These are phyloP conservation scores for Thymus mandschuricus DNA, from an alignment of 257 asterid species.

Conservation along the genomic window DNA sequence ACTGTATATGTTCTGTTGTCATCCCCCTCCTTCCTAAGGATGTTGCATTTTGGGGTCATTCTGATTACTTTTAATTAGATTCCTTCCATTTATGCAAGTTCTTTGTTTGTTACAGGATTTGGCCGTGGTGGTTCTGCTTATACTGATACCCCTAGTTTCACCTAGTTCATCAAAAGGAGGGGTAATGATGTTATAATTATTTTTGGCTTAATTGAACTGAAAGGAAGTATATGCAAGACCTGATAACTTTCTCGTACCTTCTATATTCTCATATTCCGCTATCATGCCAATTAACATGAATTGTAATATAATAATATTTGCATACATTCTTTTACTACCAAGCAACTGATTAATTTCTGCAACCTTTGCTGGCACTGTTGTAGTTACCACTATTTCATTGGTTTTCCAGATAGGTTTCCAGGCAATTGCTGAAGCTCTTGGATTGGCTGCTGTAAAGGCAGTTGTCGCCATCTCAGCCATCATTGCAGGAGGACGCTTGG, in stretches of 20 bases:
- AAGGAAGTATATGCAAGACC: constrained; percentile 18
- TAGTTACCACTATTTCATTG: constrained; percentile 18
- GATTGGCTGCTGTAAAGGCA: constrained; percentile 99
- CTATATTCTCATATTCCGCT: constrained; percentile 18
- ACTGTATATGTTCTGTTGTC: constrained; percentile 6
- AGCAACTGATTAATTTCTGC: constrained; percentile 14
- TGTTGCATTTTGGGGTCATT: neutral
- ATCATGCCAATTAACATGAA: constrained; percentile 25
- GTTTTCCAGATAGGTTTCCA: constrained; percentile 81
- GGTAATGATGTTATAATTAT: constrained; percentile 48
- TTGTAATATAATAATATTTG: constrained; percentile 22
- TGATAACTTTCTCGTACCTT: constrained; percentile 17
- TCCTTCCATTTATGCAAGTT: constrained; percentile 31
- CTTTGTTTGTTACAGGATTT: constrained; percentile 63
- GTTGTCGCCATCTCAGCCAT: constrained; percentile 95
- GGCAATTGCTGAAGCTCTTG: constrained; percentile 99
- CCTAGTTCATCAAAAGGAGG: constrained; percentile 99
- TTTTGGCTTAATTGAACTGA: constrained; percentile 24
- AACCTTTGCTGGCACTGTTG: constrained; percentile 29
- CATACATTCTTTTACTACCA: constrained; percentile 21
- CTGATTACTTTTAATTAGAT: constrained; percentile 26
- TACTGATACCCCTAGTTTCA: constrained; percentile 95
- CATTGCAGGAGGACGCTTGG: constrained; percentile 98
- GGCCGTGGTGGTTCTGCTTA: constrained; percentile 99
- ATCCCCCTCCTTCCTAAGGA: neutral